Evolutionary conservation across 73 alveolate genomes (phyloP).

Genomic region (Chromera velia): DNA sequence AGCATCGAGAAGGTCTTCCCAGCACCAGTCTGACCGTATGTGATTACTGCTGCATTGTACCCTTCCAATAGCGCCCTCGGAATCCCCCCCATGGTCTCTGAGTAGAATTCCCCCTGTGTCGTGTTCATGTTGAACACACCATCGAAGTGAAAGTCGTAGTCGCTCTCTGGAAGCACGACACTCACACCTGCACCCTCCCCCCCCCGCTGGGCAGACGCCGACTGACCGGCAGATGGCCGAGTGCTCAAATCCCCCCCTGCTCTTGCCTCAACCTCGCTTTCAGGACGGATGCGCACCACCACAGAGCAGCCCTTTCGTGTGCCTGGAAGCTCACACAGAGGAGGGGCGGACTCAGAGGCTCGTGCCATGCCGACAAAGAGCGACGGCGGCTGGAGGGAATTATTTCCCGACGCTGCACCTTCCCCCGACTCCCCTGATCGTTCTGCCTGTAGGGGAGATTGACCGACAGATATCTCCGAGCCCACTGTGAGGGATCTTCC

Average conservation of each 20-base stretch:
- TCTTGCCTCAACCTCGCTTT: neutral
- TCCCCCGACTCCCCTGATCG: too few species aligned
- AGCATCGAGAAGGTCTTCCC: neutral
- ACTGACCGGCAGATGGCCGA: neutral
- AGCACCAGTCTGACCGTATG: neutral
- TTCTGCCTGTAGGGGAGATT: too few species aligned
- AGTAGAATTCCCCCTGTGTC: neutral
- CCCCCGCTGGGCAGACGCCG: neutral
- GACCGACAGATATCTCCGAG: too few species aligned
- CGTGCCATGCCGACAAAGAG: too few species aligned
- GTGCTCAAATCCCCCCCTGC: neutral
- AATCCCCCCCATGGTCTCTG: neutral
- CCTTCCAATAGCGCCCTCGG: neutral
- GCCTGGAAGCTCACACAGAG: too few species aligned
- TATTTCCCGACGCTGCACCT: too few species aligned
- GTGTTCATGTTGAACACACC: neutral
- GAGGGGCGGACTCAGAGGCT: too few species aligned
- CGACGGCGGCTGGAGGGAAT: too few species aligned
- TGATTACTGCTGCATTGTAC: neutral
- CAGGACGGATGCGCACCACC: neutral
- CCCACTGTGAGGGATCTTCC: too few species aligned
- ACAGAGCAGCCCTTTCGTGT: neutral
- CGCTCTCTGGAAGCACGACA: neutral
- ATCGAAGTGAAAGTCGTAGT: neutral
- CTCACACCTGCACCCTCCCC: neutral